phyloP scores from a whole-genome alignment of 371 early-diverging fungal genomes.

The Lichtheimia corymbifera region DNA sequence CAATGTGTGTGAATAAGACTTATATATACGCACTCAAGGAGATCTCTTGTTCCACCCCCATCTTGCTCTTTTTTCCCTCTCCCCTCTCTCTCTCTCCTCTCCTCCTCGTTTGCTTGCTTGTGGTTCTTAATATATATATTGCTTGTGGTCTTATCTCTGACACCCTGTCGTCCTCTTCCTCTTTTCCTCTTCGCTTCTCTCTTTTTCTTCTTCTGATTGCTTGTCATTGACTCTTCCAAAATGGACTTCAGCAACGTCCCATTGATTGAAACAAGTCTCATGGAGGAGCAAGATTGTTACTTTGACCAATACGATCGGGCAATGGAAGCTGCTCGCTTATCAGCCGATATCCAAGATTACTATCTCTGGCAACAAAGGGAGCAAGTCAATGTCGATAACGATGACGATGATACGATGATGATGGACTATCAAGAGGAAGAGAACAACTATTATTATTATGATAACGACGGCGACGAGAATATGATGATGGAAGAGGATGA shows the following conservation, averaged over 20 bases:
- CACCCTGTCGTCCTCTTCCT: neutral
- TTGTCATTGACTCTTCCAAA: neutral
- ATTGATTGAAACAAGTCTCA: no score
- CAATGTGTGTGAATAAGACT: no score
- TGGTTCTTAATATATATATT: constrained; percentile 1
- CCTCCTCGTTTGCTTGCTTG: neutral
- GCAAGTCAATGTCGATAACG: neutral
- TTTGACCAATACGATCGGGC: constrained; percentile 36
- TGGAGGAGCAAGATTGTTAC: constrained; percentile 9
- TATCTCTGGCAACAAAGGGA: neutral
- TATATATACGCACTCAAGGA: neutral
- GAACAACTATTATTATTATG: constrained; percentile 1
- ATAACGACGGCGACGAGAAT: constrained; percentile 5
- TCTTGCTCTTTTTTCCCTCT: neutral
- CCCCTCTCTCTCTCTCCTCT: neutral
- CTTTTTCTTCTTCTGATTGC: neutral
- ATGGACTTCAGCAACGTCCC: neutral
- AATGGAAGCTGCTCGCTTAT: constrained; percentile 24
- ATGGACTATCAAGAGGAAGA: neutral
- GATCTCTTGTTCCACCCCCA: neutral
- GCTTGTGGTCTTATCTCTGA: neutral
- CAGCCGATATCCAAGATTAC: constrained; percentile 20
- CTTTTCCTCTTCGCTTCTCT: neutral
- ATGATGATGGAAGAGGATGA: constrained; percentile 19
- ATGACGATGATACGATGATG: neutral